Conservation (phyloP, 441 rosid species). For the Daphne laureola region DNA sequence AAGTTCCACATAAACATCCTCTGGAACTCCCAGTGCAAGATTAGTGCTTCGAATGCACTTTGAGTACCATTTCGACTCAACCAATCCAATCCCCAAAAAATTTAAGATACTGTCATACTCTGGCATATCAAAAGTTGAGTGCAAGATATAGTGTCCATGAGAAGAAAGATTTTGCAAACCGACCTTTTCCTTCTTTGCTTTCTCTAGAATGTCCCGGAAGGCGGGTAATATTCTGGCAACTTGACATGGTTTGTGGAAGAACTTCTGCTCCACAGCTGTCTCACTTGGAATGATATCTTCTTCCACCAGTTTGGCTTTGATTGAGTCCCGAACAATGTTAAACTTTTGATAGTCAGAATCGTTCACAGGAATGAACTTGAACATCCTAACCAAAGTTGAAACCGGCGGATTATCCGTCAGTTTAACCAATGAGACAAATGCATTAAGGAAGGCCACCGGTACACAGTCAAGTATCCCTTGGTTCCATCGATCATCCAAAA, state of each 20-base stretch:
- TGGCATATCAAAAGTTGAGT: constrained; percentile 35
- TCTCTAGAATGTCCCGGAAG: constrained; percentile 52
- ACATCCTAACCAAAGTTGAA: constrained; percentile 39
- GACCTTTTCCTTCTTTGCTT: constrained; percentile 38
- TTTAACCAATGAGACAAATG: constrained; percentile 43
- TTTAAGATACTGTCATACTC: constrained; percentile 30
- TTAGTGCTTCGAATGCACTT: constrained; percentile 43
- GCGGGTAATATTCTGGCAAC: constrained; percentile 48
- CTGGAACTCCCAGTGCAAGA: constrained; percentile 39
- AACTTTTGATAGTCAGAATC: constrained; percentile 27
- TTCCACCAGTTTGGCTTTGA: constrained; percentile 27
- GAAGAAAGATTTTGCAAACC: constrained; percentile 49
- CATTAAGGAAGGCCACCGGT: constrained; percentile 48
- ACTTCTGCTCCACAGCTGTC: constrained; percentile 38
- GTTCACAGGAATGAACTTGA: constrained; percentile 50
- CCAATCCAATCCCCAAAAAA: constrained; percentile 42
- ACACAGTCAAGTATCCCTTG: constrained; percentile 64
- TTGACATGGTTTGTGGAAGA: constrained; percentile 46
- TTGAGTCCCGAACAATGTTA: constrained; percentile 40
- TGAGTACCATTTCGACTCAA: constrained; percentile 47
- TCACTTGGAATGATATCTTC: constrained; percentile 53
- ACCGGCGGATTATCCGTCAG: constrained; percentile 38
- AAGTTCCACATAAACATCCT: constrained; percentile 39
- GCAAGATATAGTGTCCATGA: constrained; percentile 36
- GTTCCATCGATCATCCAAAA: constrained; percentile 59